These are phyloP conservation scores for Verruconis gallopava DNA, from an alignment of 2,329 filamentous ascomycete species.

Conservation along the genomic window DNA sequence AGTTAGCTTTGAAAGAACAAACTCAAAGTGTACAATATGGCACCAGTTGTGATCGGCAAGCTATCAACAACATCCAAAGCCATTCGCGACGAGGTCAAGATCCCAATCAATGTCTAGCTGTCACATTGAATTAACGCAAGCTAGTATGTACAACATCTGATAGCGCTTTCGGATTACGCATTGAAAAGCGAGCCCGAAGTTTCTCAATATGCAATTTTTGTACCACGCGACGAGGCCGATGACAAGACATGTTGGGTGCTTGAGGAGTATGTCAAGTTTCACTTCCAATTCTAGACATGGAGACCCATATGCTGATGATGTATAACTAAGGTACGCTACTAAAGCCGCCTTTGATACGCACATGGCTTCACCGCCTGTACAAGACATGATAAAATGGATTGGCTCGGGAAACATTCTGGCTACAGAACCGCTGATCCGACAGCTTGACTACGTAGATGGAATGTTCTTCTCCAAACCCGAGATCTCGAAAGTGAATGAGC, in stretches of 20 bases:
- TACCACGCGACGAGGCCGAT: slow-evolving; percentile 12
- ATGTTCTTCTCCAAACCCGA: slow-evolving; percentile 13
- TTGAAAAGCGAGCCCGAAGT: slow-evolving; percentile 13
- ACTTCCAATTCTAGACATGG: background rate
- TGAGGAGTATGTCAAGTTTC: slow-evolving; percentile 13
- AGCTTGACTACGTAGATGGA: slow-evolving; percentile 9
- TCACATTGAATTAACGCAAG: background rate
- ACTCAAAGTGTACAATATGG: no score
- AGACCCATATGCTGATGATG: slow-evolving; percentile 2
- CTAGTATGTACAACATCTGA: slow-evolving; percentile 13
- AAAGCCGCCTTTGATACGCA: slow-evolving; percentile 16
- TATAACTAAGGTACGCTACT: slow-evolving; percentile 14
- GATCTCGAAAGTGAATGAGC: slow-evolving; percentile 10
- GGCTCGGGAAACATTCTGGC: slow-evolving; percentile 12
- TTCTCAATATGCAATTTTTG: slow-evolving; percentile 12
- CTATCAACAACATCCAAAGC: background rate
- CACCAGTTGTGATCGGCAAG: background rate
- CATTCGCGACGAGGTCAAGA: background rate
- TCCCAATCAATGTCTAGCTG: background rate
- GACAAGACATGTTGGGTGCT: slow-evolving; percentile 14
- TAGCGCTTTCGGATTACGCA: slow-evolving; percentile 11
- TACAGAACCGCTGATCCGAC: slow-evolving; percentile 10
- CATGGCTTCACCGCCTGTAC: slow-evolving; percentile 12
- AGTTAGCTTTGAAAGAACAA: no score
- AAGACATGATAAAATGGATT: slow-evolving; percentile 11